Percentiles rank a stretch among this genome's conserved stretches.
These are phyloP conservation scores for Fomitopsis palustris DNA, from an alignment of 1,284 basidiomycete species.

Conservation along the genomic window DNA sequence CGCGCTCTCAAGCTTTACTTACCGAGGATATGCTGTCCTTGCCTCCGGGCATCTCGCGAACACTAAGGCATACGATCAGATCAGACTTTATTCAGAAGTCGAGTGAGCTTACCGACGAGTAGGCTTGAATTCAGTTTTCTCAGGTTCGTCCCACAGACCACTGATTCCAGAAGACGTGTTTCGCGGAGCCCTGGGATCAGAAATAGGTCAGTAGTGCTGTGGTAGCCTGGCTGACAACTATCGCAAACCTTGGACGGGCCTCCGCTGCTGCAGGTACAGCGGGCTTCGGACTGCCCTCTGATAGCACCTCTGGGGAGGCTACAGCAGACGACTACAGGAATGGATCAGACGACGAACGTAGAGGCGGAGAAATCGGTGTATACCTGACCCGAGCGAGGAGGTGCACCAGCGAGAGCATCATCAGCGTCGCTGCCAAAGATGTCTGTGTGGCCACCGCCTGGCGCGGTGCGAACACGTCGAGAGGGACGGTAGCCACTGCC, in stretches of 20 bases:
- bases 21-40: constrained; percentile 56
- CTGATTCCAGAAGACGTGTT: constrained; percentile 12
- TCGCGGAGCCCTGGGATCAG: constrained; percentile 2
- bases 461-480: constrained; percentile 47
- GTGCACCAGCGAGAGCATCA: constrained; percentile 40
- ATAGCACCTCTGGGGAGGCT: neutral
- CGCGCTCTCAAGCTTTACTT: constrained; percentile 23
- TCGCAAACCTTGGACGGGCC: neutral
- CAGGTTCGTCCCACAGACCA: constrained; percentile 43
- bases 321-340: neutral
- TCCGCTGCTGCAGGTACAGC: neutral
- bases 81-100: neutral
- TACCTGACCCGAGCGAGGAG: constrained; percentile 5
- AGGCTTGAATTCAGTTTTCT: constrained; percentile 50
- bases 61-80: constrained; percentile 12
- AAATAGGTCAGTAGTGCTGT: neutral
- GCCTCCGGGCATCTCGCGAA: constrained; percentile 48
- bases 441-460: constrained; percentile 45
- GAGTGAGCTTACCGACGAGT: constrained; percentile 50
- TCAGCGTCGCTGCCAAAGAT: constrained; percentile 39
- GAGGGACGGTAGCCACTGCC: constrained; percentile 41
- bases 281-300: neutral
- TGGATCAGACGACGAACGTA: neutral
- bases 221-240: neutral
- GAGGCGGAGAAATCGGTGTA: too few species aligned